A percentile compares a stretch with the other conserved stretches of the same genome.
These are phyloP conservation scores for Linnemannia hyalina DNA, from an alignment of 192 early-diverging fungal genomes.

Conservation along the genomic window DNA sequence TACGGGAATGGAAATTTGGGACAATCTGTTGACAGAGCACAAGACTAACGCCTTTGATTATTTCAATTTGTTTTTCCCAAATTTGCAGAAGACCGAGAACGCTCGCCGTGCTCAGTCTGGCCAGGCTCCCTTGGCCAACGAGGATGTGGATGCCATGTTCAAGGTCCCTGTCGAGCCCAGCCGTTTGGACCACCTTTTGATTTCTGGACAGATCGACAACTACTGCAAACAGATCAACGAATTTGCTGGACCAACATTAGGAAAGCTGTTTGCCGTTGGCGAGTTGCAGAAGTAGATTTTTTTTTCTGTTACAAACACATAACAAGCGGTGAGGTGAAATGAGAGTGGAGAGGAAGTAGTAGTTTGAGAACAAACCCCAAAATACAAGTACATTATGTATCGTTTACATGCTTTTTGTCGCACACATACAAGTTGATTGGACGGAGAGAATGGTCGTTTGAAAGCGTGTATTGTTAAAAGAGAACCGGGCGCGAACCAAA, in stretches of 20 bases:
- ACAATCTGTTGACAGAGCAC: not conserved
- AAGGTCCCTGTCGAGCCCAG: slow-evolving; percentile 87
- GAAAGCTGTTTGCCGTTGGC: slow-evolving; percentile 89
- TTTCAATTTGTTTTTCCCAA: not conserved
- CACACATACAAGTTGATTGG: too few relatives aligned
- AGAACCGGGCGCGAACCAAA: too few relatives aligned
- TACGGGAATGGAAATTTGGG: not conserved
- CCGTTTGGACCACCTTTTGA: slow-evolving; percentile 90
- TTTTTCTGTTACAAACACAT: not conserved
- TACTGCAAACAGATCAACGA: slow-evolving; percentile 93
- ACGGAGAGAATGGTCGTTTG: too few relatives aligned
- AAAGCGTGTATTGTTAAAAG: too few relatives aligned
- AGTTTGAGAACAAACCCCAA: not conserved
- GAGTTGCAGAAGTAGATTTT: slow-evolving; percentile 74
- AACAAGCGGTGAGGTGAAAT: not conserved
- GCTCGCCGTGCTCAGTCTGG: slow-evolving; percentile 77
- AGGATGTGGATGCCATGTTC: slow-evolving; percentile 81
- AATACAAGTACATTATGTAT: slow-evolving; percentile 8
- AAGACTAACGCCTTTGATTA: slow-evolving; percentile 23
- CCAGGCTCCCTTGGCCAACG: slow-evolving; percentile 80
- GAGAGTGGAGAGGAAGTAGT: not conserved
- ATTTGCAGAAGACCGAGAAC: slow-evolving; percentile 75
- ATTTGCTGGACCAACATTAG: slow-evolving; percentile 93
- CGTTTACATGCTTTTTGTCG: not conserved
- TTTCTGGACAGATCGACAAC: slow-evolving; percentile 92